Evolutionary conservation across 129 eudicot genomes (phyloP).

Genomic region (Daucus carota): DH1_v3.0 NC_030385.2:13675501-13676000

Average conservation of each 20-base stretch:
- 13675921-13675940: background rate
- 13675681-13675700: background rate
- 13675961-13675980: background rate
- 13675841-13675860: background rate
- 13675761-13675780: slow-evolving; percentile 23
- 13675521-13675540: slow-evolving; percentile 71
- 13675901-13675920: background rate
- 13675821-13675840: background rate
- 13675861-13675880: background rate
- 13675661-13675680: too few relatives aligned
- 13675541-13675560: slow-evolving; percentile 96
- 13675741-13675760: too few relatives aligned
- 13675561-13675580: slow-evolving; percentile 96
- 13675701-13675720: background rate
- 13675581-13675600: slow-evolving; percentile 93
- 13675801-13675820: background rate
- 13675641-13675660: slow-evolving; percentile 11
- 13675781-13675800: slow-evolving; percentile 24
- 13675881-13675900: background rate
- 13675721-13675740: background rate
- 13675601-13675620: slow-evolving; percentile 52
- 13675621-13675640: slow-evolving; percentile 36
- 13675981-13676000: background rate
- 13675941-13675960: background rate
- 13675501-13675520: slow-evolving; percentile 2